Conservation (phyloP, 306 rosid species). For the Malus domestica region DNA sequence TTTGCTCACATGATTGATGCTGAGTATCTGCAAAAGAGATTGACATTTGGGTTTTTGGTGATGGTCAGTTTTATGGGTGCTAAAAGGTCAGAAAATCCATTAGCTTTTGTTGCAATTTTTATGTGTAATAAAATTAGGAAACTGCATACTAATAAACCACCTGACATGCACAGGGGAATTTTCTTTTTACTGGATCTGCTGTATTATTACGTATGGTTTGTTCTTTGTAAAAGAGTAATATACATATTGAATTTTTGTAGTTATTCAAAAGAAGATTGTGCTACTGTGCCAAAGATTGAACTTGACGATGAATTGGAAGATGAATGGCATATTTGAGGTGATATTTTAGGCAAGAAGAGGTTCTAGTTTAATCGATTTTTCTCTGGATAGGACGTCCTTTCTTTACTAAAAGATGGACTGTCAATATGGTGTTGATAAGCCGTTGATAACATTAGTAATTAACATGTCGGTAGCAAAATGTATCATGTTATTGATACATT, state of each 20-base stretch:
- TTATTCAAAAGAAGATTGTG: background rate
- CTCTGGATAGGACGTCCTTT: background rate
- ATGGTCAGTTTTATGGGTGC: conserved; percentile 13
- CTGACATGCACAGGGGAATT: background rate
- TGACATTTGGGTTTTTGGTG: conserved; percentile 3
- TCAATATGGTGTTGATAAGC: background rate
- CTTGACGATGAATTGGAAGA: background rate
- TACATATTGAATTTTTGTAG: background rate
- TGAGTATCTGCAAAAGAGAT: conserved; percentile 7
- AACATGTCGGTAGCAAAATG: background rate
- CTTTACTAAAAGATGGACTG: no score
- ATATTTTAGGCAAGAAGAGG: no score
- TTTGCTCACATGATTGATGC: conserved; percentile 17
- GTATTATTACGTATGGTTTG: background rate
- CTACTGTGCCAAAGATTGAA: background rate
- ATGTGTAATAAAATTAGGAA: conserved; percentile 10
- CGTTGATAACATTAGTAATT: no score
- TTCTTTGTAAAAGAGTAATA: background rate
- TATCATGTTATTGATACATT: background rate
- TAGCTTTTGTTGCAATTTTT: background rate
- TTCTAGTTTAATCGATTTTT: no score
- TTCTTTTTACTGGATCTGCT: background rate
- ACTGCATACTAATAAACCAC: conserved; percentile 2
- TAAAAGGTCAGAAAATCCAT: background rate
- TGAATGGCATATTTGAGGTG: no score